Evolutionary conservation across 202 grass and related monocot species (phyloP), one percentile per base, ranked within the genome.

Genomic region (Bolboschoenoplectus hybrid): DNA sequence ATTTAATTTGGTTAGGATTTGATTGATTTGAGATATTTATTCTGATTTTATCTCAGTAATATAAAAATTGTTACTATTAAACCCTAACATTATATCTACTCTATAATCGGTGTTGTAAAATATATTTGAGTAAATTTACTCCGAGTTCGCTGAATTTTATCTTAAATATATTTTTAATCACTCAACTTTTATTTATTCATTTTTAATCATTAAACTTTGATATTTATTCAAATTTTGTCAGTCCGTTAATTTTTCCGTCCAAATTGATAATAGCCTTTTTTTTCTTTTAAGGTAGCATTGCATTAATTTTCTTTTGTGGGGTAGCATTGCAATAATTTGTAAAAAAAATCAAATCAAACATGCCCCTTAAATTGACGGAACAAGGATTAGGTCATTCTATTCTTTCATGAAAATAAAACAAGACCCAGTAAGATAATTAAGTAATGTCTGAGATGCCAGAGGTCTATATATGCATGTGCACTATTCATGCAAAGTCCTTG

Each of bases 401-500:
- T 78, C 4, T 58, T 78, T 6, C 52, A 79, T 6, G 3, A 78
- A 73, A 55, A 38, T 76, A n/a, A 76, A 76, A 76, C 10, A 7
- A 7, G 26, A 45, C 26, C 26, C 26, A 26, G 11, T 12, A 77
- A 9, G 12, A 4, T n/a, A 44, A 10, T 34, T 56, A 78, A 40
- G 40, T 57, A 40, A 78, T 57, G 50, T 9, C 32, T 56, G 50
- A 39, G 51, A 58, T 58, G 13, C 35, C 35, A 10, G 52, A 58
- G 14, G 74, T 58, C 74, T 19, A 79, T 79, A 34, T 52, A 79
- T 58, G 52, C 74, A 79, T 58, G 52, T 79, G 74, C 74, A 57
- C 20, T 7, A 40, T 57, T 38, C 34, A 39, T 78, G 34, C 34
- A 39, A 57, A 78, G 74, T 78, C 32, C 50, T 66, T 47, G 58